Evolutionary conservation across 78 protist species (phyloP).

Genomic region (Polysphondylium violaceum): DNA sequence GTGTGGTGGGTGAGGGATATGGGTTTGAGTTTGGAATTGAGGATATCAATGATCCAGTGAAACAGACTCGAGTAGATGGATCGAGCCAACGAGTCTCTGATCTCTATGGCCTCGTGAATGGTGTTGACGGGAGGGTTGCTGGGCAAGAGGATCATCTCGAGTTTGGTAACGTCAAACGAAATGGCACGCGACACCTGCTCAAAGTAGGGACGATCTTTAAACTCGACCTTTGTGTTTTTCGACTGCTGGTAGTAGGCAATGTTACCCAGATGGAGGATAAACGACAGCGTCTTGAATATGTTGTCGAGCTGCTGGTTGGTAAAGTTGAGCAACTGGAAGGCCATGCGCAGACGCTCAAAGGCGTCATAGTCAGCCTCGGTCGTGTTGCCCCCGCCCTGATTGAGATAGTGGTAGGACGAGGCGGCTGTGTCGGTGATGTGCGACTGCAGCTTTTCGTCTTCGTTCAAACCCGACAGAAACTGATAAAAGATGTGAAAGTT

Average conservation of each 20-base stretch:
- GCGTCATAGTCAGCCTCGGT: slow-evolving; percentile 73
- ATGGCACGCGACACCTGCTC: slow-evolving; percentile 53
- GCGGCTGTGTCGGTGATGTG: slow-evolving; percentile 12
- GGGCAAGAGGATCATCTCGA: slow-evolving; percentile 23
- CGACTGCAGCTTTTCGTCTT: slow-evolving; percentile 43
- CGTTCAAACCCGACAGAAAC: slow-evolving; percentile 38
- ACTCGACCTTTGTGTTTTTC: slow-evolving; percentile 32
- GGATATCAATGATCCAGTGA: slow-evolving; percentile 81
- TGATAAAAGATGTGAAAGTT: slow-evolving; percentile 82
- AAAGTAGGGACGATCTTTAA: slow-evolving; percentile 36
- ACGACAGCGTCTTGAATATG: slow-evolving; percentile 36
- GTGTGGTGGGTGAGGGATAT: background rate
- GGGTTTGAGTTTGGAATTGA: slow-evolving; percentile 64
- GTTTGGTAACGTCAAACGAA: slow-evolving; percentile 24
- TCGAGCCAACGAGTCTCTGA: slow-evolving; percentile 88
- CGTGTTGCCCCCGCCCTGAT: slow-evolving; percentile 54
- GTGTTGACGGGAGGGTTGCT: background rate
- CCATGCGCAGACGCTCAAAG: slow-evolving; percentile 53
- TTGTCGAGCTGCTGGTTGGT: slow-evolving; percentile 5
- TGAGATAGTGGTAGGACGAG: slow-evolving; percentile 67
- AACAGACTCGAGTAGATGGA: slow-evolving; percentile 86
- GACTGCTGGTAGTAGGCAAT: slow-evolving; percentile 25
- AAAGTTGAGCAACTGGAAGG: slow-evolving; percentile 50
- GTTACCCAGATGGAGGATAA: slow-evolving; percentile 45
- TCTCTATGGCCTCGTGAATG: slow-evolving; percentile 72